phyloP scores from a whole-genome alignment of 1,284 basidiomycete genomes.

The Pyrrhoderma noxium region DNA sequence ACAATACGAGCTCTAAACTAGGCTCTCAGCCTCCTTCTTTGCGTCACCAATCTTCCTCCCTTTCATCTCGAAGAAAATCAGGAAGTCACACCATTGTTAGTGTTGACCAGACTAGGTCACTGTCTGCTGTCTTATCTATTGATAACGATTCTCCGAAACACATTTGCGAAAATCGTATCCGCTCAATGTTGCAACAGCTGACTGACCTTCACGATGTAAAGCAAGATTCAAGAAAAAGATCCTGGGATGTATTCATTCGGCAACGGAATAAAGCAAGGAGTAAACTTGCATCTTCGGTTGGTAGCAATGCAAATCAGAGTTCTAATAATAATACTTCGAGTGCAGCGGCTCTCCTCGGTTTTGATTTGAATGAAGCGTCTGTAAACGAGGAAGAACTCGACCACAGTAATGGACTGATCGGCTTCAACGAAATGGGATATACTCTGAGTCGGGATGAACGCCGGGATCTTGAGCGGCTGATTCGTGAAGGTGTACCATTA shows the following conservation, averaged over 20 bases:
- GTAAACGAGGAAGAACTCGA: conserved; percentile 62
- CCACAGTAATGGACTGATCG: conserved; percentile 75
- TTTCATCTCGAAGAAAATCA: conserved; percentile 42
- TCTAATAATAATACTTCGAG: conserved; percentile 26
- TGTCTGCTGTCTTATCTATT: conserved; percentile 48
- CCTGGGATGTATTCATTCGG: conserved; percentile 87
- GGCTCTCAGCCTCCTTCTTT: conserved; percentile 6
- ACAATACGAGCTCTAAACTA: background rate
- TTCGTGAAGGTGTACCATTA: conserved; percentile 83
- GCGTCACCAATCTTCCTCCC: conserved; percentile 39
- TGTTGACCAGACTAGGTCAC: conserved; percentile 25
- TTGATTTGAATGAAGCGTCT: conserved; percentile 38
- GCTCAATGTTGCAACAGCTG: conserved; percentile 71
- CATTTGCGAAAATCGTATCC: conserved; percentile 70
- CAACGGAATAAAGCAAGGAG: conserved; percentile 47
- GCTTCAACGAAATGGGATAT: conserved; percentile 81
- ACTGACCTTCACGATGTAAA: conserved; percentile 81
- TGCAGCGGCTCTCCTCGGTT: conserved; percentile 54
- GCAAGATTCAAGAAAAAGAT: conserved; percentile 65
- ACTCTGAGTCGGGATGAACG: conserved; percentile 70
- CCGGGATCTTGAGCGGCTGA: conserved; percentile 71
- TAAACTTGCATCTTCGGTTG: conserved; percentile 26
- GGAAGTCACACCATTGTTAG: conserved; percentile 30
- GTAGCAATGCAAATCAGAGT: conserved; percentile 18
- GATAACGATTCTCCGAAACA: conserved; percentile 57